phyloP scores from a whole-genome alignment of 2,329 filamentous ascomycete genomes.

The Pezicula carpinea region DNA sequence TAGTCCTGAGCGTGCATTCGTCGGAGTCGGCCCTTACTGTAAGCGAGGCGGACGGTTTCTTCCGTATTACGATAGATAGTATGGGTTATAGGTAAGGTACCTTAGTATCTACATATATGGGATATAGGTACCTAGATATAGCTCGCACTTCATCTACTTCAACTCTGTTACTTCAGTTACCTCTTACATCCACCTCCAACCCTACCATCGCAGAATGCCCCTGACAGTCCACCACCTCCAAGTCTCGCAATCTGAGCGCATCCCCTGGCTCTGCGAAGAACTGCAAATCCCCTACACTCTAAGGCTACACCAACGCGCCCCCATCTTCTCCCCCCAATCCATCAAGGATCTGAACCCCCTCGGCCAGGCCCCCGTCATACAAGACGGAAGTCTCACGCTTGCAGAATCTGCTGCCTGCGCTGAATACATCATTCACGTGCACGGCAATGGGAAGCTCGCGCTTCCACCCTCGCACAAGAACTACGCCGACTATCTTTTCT shows the following conservation, averaged over 20 bases:
- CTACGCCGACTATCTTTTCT: constrained; percentile 60
- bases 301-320: constrained; percentile 39
- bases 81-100: too few relatives aligned
- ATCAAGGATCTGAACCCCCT: constrained; percentile 43
- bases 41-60: too few relatives aligned
- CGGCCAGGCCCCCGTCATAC: constrained; percentile 55
- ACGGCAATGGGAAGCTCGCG: constrained; percentile 45
- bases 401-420: constrained; percentile 55
- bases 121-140: too few relatives aligned
- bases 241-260: constrained; percentile 57
- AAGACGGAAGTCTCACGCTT: constrained; percentile 49
- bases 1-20: too few relatives aligned
- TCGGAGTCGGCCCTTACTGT: too few relatives aligned
- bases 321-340: constrained; percentile 30
- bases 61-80: too few relatives aligned
- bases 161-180: too few relatives aligned
- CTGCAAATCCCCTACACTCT: constrained; percentile 50
- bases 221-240: constrained; percentile 49
- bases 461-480: constrained; percentile 39
- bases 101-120: too few relatives aligned
- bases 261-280: constrained; percentile 63
- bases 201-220: constrained; percentile 7
- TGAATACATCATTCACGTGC: constrained; percentile 55
- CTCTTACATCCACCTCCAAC: too few relatives aligned
- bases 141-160: too few relatives aligned